These are phyloP conservation scores for Ascosphaera aggregata DNA, from an alignment of 2,329 filamentous ascomycete genomes.

Conservation along the genomic window DNA sequence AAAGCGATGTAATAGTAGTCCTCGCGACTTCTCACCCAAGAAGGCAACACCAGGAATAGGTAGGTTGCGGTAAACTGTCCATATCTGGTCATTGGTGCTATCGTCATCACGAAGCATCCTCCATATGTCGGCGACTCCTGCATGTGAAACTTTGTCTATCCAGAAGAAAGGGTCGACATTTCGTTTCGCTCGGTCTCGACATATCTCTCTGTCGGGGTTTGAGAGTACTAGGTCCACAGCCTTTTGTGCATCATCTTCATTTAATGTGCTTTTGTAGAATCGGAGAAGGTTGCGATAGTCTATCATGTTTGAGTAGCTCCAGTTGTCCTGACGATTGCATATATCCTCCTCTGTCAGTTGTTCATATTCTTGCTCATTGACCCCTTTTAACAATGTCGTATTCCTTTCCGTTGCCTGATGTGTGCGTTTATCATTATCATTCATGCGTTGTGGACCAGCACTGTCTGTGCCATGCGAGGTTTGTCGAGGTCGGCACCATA, in stretches of 20 bases:
- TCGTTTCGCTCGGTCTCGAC: slow-evolving; percentile 1
- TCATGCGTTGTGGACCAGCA: too few species aligned
- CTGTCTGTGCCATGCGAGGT: too few species aligned
- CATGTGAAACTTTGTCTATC: slow-evolving; percentile 12
- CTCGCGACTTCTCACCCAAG: slow-evolving; percentile 29
- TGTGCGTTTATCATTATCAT: too few species aligned
- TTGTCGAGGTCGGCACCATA: neutral
- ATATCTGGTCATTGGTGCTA: slow-evolving; percentile 26
- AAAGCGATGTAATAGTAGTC: slow-evolving; percentile 42
- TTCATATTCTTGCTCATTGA: too few species aligned
- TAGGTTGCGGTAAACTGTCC: slow-evolving; percentile 27
- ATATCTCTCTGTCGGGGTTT: slow-evolving; percentile 6
- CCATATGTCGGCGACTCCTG: slow-evolving; percentile 15
- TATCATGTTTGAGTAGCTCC: neutral
- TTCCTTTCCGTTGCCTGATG: too few species aligned
- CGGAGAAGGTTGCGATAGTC: neutral
- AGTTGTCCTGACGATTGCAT: neutral
- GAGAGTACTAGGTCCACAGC: slow-evolving; percentile 5
- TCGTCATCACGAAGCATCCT: slow-evolving; percentile 21
- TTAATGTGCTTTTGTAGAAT: slow-evolving; percentile 5
- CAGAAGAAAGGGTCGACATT: slow-evolving; percentile 1
- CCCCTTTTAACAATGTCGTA: too few species aligned
- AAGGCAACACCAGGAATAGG: slow-evolving; percentile 29
- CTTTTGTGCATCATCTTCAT: slow-evolving; percentile 5
- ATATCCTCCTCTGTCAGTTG: neutral